Conservation (phyloP, 768 basidiomycete genomes). For the Cubamyces sp. region DNA sequence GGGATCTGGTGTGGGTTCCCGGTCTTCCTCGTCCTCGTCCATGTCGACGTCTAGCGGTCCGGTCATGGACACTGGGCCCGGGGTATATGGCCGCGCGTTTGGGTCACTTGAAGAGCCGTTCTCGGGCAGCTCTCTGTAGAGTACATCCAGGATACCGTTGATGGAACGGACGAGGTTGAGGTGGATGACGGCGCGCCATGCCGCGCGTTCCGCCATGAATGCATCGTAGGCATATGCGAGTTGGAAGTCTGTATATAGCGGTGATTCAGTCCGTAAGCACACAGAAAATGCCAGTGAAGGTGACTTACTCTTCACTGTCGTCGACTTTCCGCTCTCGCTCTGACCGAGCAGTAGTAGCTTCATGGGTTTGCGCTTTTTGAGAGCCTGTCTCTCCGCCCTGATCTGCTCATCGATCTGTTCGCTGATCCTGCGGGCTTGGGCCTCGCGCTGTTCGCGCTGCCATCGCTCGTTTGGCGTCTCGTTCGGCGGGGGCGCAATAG, state of each 20-base stretch:
- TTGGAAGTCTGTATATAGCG: conserved; percentile 61
- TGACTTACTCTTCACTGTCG: conserved; percentile 72
- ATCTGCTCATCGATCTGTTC: conserved; percentile 80
- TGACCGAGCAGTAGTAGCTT: conserved; percentile 75
- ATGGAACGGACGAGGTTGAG: conserved; percentile 81
- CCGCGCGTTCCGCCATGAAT: conserved; percentile 68
- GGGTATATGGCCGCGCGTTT: neutral
- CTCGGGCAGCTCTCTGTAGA: conserved; percentile 39
- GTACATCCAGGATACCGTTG: conserved; percentile 60
- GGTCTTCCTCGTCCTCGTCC: conserved; percentile 18
- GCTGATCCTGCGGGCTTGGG: conserved; percentile 63
- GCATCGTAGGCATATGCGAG: conserved; percentile 70
- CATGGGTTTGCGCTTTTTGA: conserved; percentile 69
- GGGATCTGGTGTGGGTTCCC: neutral
- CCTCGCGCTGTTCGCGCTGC: conserved; percentile 61
- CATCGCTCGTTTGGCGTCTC: conserved; percentile 63
- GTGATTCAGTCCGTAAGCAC: neutral
- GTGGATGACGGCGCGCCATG: conserved; percentile 78
- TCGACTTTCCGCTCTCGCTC: conserved; percentile 80
- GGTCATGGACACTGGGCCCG: neutral
- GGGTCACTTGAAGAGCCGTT: neutral
- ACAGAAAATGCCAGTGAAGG: neutral
- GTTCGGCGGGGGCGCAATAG: conserved; percentile 64
- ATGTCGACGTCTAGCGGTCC: conserved; percentile 16
- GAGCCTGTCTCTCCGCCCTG: conserved; percentile 56